phyloP scores from a whole-genome alignment of 805 yeast genomes.

The Lipomyces japonicus region DNA sequence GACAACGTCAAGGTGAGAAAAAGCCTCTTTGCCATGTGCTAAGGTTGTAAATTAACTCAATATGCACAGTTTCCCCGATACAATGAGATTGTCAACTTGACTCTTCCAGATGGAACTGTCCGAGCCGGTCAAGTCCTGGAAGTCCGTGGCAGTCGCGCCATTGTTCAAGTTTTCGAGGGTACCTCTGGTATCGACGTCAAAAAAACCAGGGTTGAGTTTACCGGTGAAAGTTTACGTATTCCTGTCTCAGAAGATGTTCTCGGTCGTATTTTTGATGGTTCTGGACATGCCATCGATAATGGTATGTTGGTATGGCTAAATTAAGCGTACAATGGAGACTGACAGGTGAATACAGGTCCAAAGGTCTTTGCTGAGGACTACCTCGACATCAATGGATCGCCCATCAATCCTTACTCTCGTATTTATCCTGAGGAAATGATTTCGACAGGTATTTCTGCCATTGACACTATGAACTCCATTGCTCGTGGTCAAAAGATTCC shows the following conservation, averaged over 20 bases:
- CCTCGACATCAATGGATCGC: conserved; percentile 97
- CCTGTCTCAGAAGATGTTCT: conserved; percentile 95
- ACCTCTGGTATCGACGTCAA: conserved; percentile 98
- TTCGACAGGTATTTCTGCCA: conserved; percentile 97
- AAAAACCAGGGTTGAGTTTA: conserved; percentile 94
- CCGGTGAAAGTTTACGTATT: conserved; percentile 88
- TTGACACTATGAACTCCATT: conserved; percentile 98
- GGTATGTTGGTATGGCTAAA: conserved; percentile 10
- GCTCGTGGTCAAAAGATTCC: conserved; percentile 99
- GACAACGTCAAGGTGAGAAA: conserved; percentile 60
- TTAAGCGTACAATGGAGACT: neutral
- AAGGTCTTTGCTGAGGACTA: conserved; percentile 98
- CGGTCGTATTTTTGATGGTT: conserved; percentile 98
- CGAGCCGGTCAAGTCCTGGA: conserved; percentile 98
- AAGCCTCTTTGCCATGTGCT: neutral
- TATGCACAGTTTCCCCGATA: conserved; percentile 61
- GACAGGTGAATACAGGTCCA: conserved; percentile 68
- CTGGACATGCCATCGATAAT: conserved; percentile 96
- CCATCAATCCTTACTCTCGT: conserved; percentile 97
- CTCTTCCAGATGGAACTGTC: conserved; percentile 89
- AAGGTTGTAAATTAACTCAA: neutral
- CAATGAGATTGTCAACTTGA: conserved; percentile 94
- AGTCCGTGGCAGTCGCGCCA: conserved; percentile 94
- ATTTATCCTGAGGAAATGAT: conserved; percentile 99
- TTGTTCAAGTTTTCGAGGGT: conserved; percentile 99